Evolutionary conservation across 2,329 filamentous ascomycete species (phyloP).

Genomic region (Penicillium sclerotigenum): DNA sequence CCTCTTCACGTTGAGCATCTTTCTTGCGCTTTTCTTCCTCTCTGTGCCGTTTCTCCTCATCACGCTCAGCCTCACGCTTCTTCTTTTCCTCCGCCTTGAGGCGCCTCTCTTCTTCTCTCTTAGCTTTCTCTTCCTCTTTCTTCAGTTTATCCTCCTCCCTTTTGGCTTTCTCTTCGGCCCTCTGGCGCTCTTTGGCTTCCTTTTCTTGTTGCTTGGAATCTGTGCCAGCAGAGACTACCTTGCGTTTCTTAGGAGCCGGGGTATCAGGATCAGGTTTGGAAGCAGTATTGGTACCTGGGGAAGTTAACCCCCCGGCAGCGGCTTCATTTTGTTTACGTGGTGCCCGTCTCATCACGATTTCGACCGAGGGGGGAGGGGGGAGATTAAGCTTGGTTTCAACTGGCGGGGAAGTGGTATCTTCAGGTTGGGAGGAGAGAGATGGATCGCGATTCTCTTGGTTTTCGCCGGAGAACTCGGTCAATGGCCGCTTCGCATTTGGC

Average conservation of each 20-base stretch:
- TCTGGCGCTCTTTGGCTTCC: constrained; percentile 32
- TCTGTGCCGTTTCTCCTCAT: constrained; percentile 30
- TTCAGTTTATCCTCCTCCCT: constrained; percentile 18
- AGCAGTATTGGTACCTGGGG: not conserved
- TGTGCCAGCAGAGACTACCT: constrained; percentile 26
- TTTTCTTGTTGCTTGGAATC: constrained; percentile 39
- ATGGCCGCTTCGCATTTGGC: constrained; percentile 11
- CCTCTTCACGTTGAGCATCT: constrained; percentile 36
- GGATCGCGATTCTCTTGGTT: constrained; percentile 28
- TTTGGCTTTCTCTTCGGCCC: constrained; percentile 31
- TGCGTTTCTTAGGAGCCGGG: constrained; percentile 28
- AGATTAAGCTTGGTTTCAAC: not conserved
- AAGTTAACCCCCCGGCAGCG: not conserved
- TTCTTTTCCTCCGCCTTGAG: constrained; percentile 29
- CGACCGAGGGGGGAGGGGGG: not conserved
- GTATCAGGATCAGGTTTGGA: constrained; percentile 10
- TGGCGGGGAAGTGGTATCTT: not conserved
- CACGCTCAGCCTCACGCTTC: constrained; percentile 23
- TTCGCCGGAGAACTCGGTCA: constrained; percentile 10
- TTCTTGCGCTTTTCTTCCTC: constrained; percentile 35
- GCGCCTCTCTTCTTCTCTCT: constrained; percentile 30
- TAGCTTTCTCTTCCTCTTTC: constrained; percentile 35
- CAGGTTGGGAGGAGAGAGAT: not conserved
- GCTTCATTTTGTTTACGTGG: not conserved
- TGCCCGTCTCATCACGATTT: constrained; percentile 5